Percentiles rank a stretch among this genome's conserved stretches.
These are phyloP conservation scores for Talaromyces sp. DNA, from an alignment of 2,329 filamentous ascomycete genomes.

Conservation along the genomic window DNA sequence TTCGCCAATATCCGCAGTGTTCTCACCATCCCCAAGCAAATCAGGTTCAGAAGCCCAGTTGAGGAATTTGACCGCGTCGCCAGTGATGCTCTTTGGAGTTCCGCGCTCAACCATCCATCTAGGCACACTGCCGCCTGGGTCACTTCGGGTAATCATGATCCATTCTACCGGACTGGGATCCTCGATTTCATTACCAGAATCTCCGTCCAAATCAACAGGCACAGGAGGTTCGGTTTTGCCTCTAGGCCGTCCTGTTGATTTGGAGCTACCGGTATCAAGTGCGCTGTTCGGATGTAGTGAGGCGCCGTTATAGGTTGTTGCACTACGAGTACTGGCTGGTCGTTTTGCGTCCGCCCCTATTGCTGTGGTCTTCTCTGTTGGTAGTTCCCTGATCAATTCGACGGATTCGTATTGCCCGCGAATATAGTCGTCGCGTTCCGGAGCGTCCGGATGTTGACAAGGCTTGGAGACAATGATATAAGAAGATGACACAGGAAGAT, in stretches of 20 bases:
- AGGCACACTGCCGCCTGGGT: slow-evolving; percentile 83
- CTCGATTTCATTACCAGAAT: slow-evolving; percentile 1
- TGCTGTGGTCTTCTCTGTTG: neutral
- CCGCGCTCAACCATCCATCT: slow-evolving; percentile 88
- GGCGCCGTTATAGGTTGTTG: neutral
- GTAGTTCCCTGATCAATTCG: slow-evolving; percentile 80
- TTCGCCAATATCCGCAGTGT: slow-evolving; percentile 13
- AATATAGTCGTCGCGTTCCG: slow-evolving; percentile 67
- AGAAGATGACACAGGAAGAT: slow-evolving; percentile 53
- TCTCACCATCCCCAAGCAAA: neutral
- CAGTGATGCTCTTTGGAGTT: slow-evolving; percentile 74
- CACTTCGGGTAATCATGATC: slow-evolving; percentile 88
- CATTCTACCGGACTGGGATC: slow-evolving; percentile 69
- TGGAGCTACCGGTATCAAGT: neutral
- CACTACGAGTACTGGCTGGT: neutral
- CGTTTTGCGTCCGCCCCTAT: neutral
- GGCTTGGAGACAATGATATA: slow-evolving; percentile 88
- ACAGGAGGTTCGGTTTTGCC: slow-evolving; percentile 35
- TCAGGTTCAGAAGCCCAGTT: slow-evolving; percentile 64
- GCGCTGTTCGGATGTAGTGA: slow-evolving; percentile 13
- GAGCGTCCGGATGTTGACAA: slow-evolving; percentile 70
- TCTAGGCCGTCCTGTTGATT: slow-evolving; percentile 29
- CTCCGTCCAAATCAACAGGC: slow-evolving; percentile 37
- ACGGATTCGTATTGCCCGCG: slow-evolving; percentile 86
- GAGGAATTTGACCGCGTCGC: slow-evolving; percentile 75